A percentile compares a stretch with the other conserved stretches of the same genome.
Evolutionary conservation across 345 rosid species (phyloP).

Genomic region (Barbarea vulgaris): DNA sequence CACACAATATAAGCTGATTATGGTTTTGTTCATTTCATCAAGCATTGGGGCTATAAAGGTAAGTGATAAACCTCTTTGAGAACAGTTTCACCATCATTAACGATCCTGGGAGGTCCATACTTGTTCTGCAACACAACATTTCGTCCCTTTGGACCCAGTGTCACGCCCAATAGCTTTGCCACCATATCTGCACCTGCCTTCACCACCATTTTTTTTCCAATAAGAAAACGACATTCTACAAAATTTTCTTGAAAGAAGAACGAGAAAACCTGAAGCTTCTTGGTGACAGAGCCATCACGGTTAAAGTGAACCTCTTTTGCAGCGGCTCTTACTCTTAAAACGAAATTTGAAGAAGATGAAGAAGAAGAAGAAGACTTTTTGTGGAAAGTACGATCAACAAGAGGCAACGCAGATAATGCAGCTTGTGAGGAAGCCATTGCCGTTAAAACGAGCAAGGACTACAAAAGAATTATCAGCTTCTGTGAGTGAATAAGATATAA

Average conservation of each 20-base stretch:
- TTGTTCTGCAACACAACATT: slow-evolving; percentile 89
- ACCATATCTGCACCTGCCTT: slow-evolving; percentile 80
- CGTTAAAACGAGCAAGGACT: slow-evolving; percentile 13
- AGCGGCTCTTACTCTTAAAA: slow-evolving; percentile 49
- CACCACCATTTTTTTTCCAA: slow-evolving; percentile 28
- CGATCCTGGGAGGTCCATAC: slow-evolving; percentile 94
- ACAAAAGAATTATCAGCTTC: neutral
- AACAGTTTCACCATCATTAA: slow-evolving; percentile 94
- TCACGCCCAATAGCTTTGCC: slow-evolving; percentile 86
- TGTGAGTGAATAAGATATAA: neutral
- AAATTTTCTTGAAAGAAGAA: neutral
- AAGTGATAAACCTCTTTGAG: slow-evolving; percentile 66
- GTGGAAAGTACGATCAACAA: slow-evolving; percentile 38
- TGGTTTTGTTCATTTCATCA: neutral
- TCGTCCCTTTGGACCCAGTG: slow-evolving; percentile 95
- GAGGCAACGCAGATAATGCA: slow-evolving; percentile 60
- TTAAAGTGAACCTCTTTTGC: slow-evolving; percentile 83
- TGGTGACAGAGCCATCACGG: slow-evolving; percentile 82
- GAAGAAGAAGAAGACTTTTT: slow-evolving; percentile 39
- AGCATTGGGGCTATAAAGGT: neutral
- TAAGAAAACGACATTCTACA: neutral
- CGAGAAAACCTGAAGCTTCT: slow-evolving; percentile 69
- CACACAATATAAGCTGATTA: slow-evolving; percentile 14
- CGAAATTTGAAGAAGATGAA: slow-evolving; percentile 20
- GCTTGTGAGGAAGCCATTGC: slow-evolving; percentile 59